These are phyloP conservation scores for Melastoma candidum DNA, from an alignment of 441 rosid species.

Conservation along the genomic window DNA sequence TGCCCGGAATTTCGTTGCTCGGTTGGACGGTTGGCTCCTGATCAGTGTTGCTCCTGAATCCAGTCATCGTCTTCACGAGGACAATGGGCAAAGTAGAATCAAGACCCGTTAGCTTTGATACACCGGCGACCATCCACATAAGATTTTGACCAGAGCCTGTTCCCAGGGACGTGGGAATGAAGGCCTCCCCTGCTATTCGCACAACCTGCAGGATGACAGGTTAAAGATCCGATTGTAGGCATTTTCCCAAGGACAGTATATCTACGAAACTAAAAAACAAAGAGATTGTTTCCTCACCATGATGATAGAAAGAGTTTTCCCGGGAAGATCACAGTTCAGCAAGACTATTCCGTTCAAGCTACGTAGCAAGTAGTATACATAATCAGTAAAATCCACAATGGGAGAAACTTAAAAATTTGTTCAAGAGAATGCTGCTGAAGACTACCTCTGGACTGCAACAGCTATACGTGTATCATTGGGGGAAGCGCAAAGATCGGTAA, in stretches of 20 bases:
- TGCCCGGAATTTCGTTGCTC: conserved; percentile 56
- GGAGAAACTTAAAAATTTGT: background rate
- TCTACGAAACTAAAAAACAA: background rate
- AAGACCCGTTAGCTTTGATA: conserved; percentile 47
- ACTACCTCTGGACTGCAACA: conserved; percentile 65
- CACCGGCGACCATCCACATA: conserved; percentile 72
- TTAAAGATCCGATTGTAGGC: background rate
- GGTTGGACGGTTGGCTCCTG: conserved; percentile 26
- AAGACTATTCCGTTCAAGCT: conserved; percentile 74
- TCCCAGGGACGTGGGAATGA: conserved; percentile 62
- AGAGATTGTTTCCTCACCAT: conserved; percentile 40
- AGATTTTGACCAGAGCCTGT: conserved; percentile 28
- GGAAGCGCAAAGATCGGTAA: conserved; percentile 57
- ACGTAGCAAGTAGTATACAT: conserved; percentile 15
- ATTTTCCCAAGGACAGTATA: background rate
- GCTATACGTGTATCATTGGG: conserved; percentile 46
- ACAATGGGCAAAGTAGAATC: conserved; percentile 35
- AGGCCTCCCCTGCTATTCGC: conserved; percentile 38
- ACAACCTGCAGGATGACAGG: conserved; percentile 33
- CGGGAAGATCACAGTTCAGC: conserved; percentile 44
- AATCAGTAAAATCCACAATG: conserved; percentile 13
- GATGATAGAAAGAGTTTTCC: conserved; percentile 38
- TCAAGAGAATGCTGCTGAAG: background rate
- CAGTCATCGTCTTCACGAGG: conserved; percentile 47
- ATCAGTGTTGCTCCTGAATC: conserved; percentile 17